Evolutionary conservation across 257 asterid genomes (phyloP).

Genomic region (Echium plantagineum): DNA sequence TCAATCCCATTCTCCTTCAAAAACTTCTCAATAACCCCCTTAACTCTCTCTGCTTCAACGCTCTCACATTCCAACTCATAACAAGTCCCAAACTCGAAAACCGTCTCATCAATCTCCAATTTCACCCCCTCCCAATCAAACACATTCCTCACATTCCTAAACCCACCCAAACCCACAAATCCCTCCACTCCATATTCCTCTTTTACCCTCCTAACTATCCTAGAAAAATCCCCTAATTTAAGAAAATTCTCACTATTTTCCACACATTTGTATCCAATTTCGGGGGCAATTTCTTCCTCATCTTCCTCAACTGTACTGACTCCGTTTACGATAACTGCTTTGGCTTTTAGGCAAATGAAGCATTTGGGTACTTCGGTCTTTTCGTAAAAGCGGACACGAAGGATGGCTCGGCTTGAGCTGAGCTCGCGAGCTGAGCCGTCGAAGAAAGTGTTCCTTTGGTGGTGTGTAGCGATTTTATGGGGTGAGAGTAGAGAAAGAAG

Average conservation of each 20-base stretch:
- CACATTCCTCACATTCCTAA: slow-evolving; percentile 64
- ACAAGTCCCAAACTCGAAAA: slow-evolving; percentile 50
- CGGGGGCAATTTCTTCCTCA: slow-evolving; percentile 70
- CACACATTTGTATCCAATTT: slow-evolving; percentile 43
- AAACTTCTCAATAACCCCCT: slow-evolving; percentile 42
- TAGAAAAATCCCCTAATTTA: slow-evolving; percentile 25
- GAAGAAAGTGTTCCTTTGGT: slow-evolving; percentile 74
- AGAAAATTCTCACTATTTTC: slow-evolving; percentile 37
- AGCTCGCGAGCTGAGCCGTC: slow-evolving; percentile 64
- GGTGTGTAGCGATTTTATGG: slow-evolving; percentile 46
- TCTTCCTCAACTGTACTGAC: slow-evolving; percentile 88
- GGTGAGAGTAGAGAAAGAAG: slow-evolving; percentile 49
- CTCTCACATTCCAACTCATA: slow-evolving; percentile 86
- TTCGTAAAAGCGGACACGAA: slow-evolving; percentile 87
- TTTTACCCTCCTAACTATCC: slow-evolving; percentile 60
- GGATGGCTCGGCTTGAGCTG: slow-evolving; percentile 49
- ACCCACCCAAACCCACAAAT: slow-evolving; percentile 66
- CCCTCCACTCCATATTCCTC: slow-evolving; percentile 47
- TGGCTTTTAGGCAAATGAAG: slow-evolving; percentile 62
- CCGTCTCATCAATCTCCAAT: slow-evolving; percentile 79
- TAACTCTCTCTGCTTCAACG: slow-evolving; percentile 53
- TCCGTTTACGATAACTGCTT: slow-evolving; percentile 62
- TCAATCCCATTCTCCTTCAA: slow-evolving; percentile 42
- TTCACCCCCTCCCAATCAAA: slow-evolving; percentile 77
- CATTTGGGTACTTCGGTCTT: slow-evolving; percentile 42